Evolutionary conservation across 202 grass and related monocot genomes (phyloP), one percentile per base, ranked within the genome.

Genomic region (Panicum hallii): DNA sequence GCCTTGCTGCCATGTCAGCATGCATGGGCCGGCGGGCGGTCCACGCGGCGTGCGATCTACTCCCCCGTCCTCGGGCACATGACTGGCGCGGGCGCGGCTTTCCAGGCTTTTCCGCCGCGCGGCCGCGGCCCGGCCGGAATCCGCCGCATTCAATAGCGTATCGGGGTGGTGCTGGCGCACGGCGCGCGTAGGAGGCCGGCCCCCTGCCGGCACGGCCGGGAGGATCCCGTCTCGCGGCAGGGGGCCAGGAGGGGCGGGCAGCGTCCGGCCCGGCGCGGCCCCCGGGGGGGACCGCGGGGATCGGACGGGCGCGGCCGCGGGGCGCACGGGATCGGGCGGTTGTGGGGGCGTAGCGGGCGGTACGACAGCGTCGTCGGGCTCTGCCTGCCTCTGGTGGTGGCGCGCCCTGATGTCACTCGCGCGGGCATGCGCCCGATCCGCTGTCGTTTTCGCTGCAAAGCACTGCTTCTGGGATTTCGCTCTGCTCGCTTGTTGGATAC

Each of bases 361-460:
- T 42, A 43, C 71, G 13, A 36, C 16, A 1, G 36, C 22, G 22
- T 43, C 64, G 19, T 36, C 7, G 15, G 55, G 2, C 23, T 16
- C n/a, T 16, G 34, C 17, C 32, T 32, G 32, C 32, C 32, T 1
- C 32, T 72, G 68, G 69, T 54, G 50, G 15, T 3, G 10, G 22
- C 42, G 69, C 42, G 42, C 8, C 43, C 72, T 86, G 75, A 79
- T 41, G 89, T 90, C 84, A 87, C 58, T 80, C 71, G 36, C 36
- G 36, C 36, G 36, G 28, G 48, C 85, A 80, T 87, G 84, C 84
- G 89, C 48, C 80, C 89, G 81, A 87, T 84, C 80, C 67, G 54
- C 80, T 74, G 84, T 90, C 89, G 89, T 87, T 90, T 63, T 90
- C 89, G 75, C 81, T 47, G 81, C 46, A 84, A 90, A 90, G 89